phyloP scores from a whole-genome alignment of 2,329 filamentous ascomycete genomes.

The Coniochaeta hoffmannii region DNA sequence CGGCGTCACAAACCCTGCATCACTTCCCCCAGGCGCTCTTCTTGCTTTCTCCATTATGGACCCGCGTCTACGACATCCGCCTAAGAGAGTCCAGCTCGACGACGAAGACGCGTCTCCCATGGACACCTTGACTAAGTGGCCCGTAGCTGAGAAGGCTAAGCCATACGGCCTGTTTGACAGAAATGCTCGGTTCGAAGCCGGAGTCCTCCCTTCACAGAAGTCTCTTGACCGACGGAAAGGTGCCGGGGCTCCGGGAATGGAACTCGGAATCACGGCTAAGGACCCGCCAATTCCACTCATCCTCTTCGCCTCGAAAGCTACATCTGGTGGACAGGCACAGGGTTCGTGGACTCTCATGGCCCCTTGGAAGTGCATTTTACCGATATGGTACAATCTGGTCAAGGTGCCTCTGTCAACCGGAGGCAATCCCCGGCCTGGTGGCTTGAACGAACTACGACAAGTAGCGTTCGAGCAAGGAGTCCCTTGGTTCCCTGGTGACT shows the following conservation, averaged over 20 bases:
- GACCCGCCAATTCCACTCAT: slow-evolving; percentile 77
- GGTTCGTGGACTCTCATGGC: slow-evolving; percentile 77
- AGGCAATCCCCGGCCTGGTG: slow-evolving; percentile 75
- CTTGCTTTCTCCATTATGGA: slow-evolving; percentile 70
- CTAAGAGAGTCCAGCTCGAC: slow-evolving; percentile 41
- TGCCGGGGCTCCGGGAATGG: slow-evolving; percentile 52
- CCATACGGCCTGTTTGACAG: slow-evolving; percentile 60
- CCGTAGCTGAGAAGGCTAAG: slow-evolving; percentile 45
- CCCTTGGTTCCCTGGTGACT: slow-evolving; percentile 84
- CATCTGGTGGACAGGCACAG: slow-evolving; percentile 40
- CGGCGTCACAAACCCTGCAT: slow-evolving; percentile 59
- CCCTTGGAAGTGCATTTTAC: slow-evolving; percentile 82
- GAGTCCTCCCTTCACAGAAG: slow-evolving; percentile 65
- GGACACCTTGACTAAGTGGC: slow-evolving; percentile 59
- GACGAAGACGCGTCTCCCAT: slow-evolving; percentile 35
- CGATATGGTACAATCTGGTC: slow-evolving; percentile 81
- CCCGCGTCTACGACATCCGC: slow-evolving; percentile 73
- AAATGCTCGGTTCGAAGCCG: slow-evolving; percentile 55
- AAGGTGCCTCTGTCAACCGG: slow-evolving; percentile 75
- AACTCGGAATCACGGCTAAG: slow-evolving; percentile 45
- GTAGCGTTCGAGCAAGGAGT: slow-evolving; percentile 70
- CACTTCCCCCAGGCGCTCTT: slow-evolving; percentile 62
- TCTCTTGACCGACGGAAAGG: slow-evolving; percentile 71
- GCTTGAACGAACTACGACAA: slow-evolving; percentile 71
- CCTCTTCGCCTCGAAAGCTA: slow-evolving; percentile 53